Conservation (phyloP, 108 stramenopile species). For the Pseudonitzschia multiseries region DNA sequence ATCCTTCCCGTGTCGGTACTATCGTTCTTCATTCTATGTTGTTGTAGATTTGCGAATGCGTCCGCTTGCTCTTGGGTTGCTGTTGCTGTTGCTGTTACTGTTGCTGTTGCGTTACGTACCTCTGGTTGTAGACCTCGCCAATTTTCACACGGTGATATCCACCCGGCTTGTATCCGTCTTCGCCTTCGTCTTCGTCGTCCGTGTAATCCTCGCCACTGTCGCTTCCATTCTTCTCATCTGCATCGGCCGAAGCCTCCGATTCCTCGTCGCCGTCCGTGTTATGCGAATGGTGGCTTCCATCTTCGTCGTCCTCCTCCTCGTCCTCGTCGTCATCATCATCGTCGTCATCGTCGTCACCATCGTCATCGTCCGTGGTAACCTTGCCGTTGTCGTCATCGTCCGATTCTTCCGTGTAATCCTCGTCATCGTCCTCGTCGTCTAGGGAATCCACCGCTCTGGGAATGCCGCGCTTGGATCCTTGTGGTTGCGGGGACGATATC, state of each 20-base stretch:
- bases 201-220: constrained; percentile 89
- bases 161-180: constrained; percentile 88
- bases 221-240: constrained; percentile 37
- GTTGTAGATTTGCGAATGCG: too few species aligned
- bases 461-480: constrained; percentile 4
- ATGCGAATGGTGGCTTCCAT: background rate
- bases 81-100: too few species aligned
- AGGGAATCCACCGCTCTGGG: constrained; percentile 22
- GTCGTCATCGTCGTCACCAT: constrained; percentile 10
- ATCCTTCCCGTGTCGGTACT: background rate
- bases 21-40: too few species aligned
- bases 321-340: background rate
- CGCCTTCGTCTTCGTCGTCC: constrained; percentile 93
- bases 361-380: too few species aligned
- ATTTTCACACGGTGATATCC: constrained; percentile 95
- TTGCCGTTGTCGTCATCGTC: too few species aligned
- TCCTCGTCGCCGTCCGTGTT: constrained; percentile 21
- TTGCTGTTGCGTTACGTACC: constrained; percentile 65
- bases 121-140: constrained; percentile 92
- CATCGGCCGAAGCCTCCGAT: constrained; percentile 29
- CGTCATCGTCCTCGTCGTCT: constrained; percentile 31
- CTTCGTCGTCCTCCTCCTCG: constrained; percentile 29
- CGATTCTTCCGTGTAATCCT: constrained; percentile 21
- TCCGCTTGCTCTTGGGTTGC: too few species aligned
- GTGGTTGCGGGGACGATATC: background rate